These are phyloP conservation scores for Cladochytrium tenue DNA, from an alignment of 371 early-diverging fungal species.

Conservation along the genomic window DNA sequence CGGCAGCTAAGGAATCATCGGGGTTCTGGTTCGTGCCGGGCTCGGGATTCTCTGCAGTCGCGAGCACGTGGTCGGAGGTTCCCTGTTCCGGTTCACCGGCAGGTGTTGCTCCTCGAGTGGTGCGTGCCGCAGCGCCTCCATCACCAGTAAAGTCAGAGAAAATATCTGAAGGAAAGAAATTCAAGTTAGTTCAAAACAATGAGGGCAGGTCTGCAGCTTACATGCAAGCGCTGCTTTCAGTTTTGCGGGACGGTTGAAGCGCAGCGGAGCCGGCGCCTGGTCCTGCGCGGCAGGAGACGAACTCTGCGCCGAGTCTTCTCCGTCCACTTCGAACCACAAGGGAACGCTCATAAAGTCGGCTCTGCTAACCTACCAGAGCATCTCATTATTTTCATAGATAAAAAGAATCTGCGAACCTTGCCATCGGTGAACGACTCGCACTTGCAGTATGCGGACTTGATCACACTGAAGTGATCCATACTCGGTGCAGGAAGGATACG, in stretches of 20 bases:
- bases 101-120: too few species aligned
- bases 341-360: slow-evolving; percentile 36
- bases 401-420: slow-evolving; percentile 19
- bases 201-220: slow-evolving; percentile 11
- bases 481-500: too few species aligned
- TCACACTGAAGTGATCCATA: too few species aligned
- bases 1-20: too few species aligned
- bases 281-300: slow-evolving; percentile 3
- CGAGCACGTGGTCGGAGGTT: too few species aligned
- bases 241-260: slow-evolving; percentile 46
- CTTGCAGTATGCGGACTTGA: slow-evolving; percentile 17
- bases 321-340: slow-evolving; percentile 50
- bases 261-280: slow-evolving; percentile 8
- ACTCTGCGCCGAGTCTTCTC: slow-evolving; percentile 10
- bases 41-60: too few species aligned
- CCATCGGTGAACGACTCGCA: slow-evolving; percentile 27
- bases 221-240: slow-evolving; percentile 42
- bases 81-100: too few species aligned
- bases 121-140: too few species aligned
- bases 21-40: too few species aligned
- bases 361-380: slow-evolving; percentile 21
- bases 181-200: neutral
- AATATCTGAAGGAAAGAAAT: slow-evolving; percentile 12
- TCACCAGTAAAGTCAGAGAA: slow-evolving; percentile 17
- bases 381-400: neutral